phyloP scores from a whole-genome alignment of 495 filamentous ascomycete genomes.

The Xylaria nigripes region DNA sequence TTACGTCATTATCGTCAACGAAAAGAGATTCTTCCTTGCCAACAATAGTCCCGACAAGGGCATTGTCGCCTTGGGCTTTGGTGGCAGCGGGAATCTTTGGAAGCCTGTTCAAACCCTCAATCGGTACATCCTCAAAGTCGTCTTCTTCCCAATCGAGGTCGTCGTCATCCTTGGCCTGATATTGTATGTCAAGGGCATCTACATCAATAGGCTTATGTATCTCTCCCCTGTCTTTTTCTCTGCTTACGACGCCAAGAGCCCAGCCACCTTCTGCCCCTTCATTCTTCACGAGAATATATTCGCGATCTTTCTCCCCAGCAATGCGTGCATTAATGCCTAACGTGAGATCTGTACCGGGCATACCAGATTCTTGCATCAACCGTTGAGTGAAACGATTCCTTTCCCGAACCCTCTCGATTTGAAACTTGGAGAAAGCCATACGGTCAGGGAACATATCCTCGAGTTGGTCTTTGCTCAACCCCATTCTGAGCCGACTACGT shows the following conservation, averaged over 20 bases:
- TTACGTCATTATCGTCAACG: conserved; percentile 41
- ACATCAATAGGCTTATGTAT: conserved; percentile 83
- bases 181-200: conserved; percentile 58
- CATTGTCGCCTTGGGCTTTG: conserved; percentile 8
- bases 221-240: conserved; percentile 63
- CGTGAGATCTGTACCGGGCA: conserved; percentile 65
- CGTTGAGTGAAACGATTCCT: conserved; percentile 93
- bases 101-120: conserved; percentile 84
- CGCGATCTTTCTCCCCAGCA: conserved; percentile 80
- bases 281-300: conserved; percentile 95
- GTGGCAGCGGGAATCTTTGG: conserved; percentile 46
- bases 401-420: conserved; percentile 87
- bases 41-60: not conserved
- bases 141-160: conserved; percentile 59
- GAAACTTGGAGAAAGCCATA: conserved; percentile 95
- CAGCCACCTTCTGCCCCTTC: conserved; percentile 93
- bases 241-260: conserved; percentile 87
- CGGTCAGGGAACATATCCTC: conserved; percentile 94
- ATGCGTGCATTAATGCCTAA: conserved; percentile 59
- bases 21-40: conserved; percentile 57
- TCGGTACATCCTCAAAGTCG: conserved; percentile 90
- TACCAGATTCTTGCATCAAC: conserved; percentile 89
- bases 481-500: conserved; percentile 84
- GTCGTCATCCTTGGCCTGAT: conserved; percentile 45
- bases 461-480: conserved; percentile 89